These are phyloP conservation scores for Pseudogymnoascus pannorum DNA, from an alignment of 2,329 filamentous ascomycete species.

Conservation along the genomic window DNA sequence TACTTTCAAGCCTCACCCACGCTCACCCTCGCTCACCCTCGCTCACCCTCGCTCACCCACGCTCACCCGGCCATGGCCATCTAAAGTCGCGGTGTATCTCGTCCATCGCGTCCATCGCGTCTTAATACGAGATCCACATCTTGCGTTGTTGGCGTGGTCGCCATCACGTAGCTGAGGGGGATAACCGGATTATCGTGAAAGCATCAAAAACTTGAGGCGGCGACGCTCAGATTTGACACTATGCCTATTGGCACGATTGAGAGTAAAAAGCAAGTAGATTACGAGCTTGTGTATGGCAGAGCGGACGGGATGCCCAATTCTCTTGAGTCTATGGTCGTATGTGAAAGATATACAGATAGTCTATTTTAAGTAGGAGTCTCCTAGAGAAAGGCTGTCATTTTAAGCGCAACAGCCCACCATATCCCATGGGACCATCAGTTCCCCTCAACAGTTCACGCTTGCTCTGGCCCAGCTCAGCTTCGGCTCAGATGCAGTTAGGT, in stretches of 20 bases:
- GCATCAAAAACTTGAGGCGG: background rate
- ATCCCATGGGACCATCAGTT: background rate
- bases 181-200: background rate
- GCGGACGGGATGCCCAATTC: no score
- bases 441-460: background rate
- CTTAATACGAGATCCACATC: background rate
- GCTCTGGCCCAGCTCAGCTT: background rate
- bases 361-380: no score
- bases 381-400: background rate
- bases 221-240: background rate
- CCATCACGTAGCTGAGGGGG: background rate
- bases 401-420: background rate
- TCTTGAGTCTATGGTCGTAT: background rate
- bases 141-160: background rate
- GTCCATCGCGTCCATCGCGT: background rate
- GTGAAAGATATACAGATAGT: background rate
- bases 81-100: background rate
- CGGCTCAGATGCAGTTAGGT: background rate
- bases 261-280: no score
- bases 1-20: background rate
- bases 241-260: no score
- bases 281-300: no score
- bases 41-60: background rate
- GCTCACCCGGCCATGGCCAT: background rate
- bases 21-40: background rate